phyloP scores from a whole-genome alignment of 1,284 basidiomycete genomes.

The Ganoderma leucocontextum region DNA sequence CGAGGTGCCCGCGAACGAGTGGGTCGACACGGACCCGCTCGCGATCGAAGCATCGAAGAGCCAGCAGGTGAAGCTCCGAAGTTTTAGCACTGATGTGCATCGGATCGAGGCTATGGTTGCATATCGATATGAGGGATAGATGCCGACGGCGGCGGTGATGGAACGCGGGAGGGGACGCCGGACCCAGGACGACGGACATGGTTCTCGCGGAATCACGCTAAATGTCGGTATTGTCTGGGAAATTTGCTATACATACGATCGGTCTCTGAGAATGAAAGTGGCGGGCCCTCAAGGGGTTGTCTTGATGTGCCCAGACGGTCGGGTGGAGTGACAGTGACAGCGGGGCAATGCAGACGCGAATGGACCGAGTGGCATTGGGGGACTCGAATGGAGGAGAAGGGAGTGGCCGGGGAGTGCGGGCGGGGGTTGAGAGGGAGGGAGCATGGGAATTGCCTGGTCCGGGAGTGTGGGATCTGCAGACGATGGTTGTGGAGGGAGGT shows the following conservation, averaged over 20 bases:
- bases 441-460: not conserved
- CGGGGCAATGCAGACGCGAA: slow-evolving; percentile 24
- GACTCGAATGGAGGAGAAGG: slow-evolving; percentile 2
- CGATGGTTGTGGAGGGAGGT: not conserved
- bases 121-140: slow-evolving; percentile 76
- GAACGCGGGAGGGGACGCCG: slow-evolving; percentile 24
- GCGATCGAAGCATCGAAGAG: slow-evolving; percentile 96
- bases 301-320: slow-evolving; percentile 23
- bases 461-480: not conserved
- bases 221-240: slow-evolving; percentile 12
- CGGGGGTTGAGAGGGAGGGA: not conserved
- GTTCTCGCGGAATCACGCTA: slow-evolving; percentile 10
- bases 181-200: slow-evolving; percentile 16
- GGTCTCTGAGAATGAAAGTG: slow-evolving; percentile 20
- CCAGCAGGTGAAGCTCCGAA: slow-evolving; percentile 93
- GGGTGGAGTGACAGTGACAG: slow-evolving; percentile 28
- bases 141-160: slow-evolving; percentile 16
- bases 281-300: slow-evolving; percentile 7
- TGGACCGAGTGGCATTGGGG: slow-evolving; percentile 17
- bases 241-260: slow-evolving; percentile 18
- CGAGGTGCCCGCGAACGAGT: slow-evolving; percentile 89
- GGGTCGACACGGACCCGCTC: slow-evolving; percentile 95
- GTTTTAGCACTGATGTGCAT: slow-evolving; percentile 91
- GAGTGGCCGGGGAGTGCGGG: slow-evolving; percentile 15
- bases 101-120: slow-evolving; percentile 91